A percentile compares a stretch with the other conserved stretches of the same genome.
Evolutionary conservation across 2,329 filamentous ascomycete genomes (phyloP).

Genomic region (Sporothrix humicola): DNA sequence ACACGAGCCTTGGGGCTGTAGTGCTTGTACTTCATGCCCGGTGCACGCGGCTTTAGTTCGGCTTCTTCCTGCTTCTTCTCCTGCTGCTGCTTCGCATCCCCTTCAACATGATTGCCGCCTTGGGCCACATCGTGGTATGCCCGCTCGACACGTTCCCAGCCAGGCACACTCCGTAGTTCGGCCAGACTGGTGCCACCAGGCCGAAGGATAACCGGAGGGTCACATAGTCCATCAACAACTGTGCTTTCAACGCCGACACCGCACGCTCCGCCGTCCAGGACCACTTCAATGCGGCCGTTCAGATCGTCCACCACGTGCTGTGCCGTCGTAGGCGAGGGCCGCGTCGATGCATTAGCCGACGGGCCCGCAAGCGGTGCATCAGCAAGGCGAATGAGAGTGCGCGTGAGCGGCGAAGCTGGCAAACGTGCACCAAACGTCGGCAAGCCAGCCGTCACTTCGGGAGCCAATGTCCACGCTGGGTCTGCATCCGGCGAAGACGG

Average conservation of each 20-base stretch:
- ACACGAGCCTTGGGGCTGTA: constrained; percentile 92
- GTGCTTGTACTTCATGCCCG: constrained; percentile 99
- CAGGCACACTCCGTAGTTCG: constrained; percentile 71
- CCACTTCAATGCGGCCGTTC: constrained; percentile 78
- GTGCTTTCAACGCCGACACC: constrained; percentile 94
- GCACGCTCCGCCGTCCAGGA: constrained; percentile 87
- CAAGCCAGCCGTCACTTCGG: constrained; percentile 89
- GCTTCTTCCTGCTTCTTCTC: constrained; percentile 29
- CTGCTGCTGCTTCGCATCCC: constrained; percentile 26
- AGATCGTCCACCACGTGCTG: constrained; percentile 91
- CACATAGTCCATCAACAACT: constrained; percentile 86
- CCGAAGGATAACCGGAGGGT: constrained; percentile 79
- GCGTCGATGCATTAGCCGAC: constrained; percentile 92
- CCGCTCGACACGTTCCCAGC: constrained; percentile 79
- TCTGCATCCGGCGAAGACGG: constrained; percentile 59
- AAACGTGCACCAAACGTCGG: constrained; percentile 88
- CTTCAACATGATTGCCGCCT: constrained; percentile 56
- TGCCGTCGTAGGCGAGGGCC: constrained; percentile 88
- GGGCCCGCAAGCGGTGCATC: constrained; percentile 85
- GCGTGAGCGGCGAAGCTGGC: constrained; percentile 82
- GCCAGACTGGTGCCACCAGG: constrained; percentile 89
- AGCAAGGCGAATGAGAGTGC: constrained; percentile 81
- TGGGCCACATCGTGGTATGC: constrained; percentile 80
- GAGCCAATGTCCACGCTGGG: constrained; percentile 61
- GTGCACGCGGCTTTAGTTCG: constrained; percentile 71